These are phyloP conservation scores for Candida patagonica DNA, from an alignment of 805 yeast genomes.

Conservation along the genomic window DNA sequence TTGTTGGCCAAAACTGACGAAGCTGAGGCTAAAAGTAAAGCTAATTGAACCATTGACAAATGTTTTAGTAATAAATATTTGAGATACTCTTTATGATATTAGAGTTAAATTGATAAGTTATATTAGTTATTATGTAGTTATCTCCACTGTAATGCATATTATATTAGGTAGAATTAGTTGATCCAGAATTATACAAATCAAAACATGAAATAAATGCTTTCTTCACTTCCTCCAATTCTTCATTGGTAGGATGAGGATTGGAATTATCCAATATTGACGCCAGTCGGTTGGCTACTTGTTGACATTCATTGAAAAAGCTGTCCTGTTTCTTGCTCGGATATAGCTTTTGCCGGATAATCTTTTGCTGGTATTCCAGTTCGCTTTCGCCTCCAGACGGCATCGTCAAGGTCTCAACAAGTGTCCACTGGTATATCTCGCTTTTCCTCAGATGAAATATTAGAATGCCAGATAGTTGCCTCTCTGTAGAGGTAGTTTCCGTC, in stretches of 20 bases:
- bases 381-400: not conserved
- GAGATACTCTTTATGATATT: too few relatives aligned
- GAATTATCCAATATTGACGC: not conserved
- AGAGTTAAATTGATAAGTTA: too few relatives aligned
- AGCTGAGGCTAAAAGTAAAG: too few relatives aligned
- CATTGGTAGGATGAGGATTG: not conserved
- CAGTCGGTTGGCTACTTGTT: slow-evolving; percentile 5
- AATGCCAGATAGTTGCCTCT: slow-evolving; percentile 4
- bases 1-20: too few relatives aligned
- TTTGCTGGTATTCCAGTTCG: slow-evolving; percentile 5
- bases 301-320: slow-evolving; percentile 2
- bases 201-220: slow-evolving; percentile 3
- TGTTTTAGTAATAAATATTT: too few relatives aligned
- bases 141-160: too few relatives aligned
- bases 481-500: not conserved
- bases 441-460: slow-evolving; percentile 12
- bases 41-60: too few relatives aligned
- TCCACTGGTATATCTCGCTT: slow-evolving; percentile 13
- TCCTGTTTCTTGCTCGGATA: slow-evolving; percentile 5
- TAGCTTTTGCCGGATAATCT: slow-evolving; percentile 5
- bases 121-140: too few relatives aligned
- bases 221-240: slow-evolving; percentile 2
- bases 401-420: slow-evolving; percentile 6
- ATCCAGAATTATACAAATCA: slow-evolving; percentile 5
- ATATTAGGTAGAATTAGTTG: too few relatives aligned